A percentile compares a stretch with the other conserved stretches of the same genome.
Evolutionary conservation across 768 basidiomycete genomes (phyloP).

Genomic region (Tylopilus balloui): DNA sequence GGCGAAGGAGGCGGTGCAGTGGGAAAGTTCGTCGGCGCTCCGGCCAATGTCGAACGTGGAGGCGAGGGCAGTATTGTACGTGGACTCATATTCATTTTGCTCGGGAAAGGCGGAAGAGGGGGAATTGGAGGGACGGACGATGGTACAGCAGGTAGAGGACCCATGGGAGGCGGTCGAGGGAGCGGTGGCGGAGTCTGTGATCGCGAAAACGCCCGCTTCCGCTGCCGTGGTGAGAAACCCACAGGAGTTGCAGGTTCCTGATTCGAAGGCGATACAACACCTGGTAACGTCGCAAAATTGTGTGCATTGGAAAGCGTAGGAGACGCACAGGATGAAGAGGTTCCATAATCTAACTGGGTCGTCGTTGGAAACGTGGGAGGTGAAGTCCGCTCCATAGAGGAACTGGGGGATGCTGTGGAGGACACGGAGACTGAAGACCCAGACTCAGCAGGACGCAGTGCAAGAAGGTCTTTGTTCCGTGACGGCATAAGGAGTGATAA

Average conservation of each 20-base stretch:
- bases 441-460: conserved; percentile 20
- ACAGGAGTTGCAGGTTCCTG: conserved; percentile 19
- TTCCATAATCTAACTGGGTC: not conserved
- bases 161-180: conserved; percentile 26
- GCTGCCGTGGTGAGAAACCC: conserved; percentile 16
- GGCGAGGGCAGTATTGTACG: conserved; percentile 4
- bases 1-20: conserved; percentile 24
- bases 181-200: conserved; percentile 24
- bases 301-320: conserved; percentile 7
- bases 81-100: conserved; percentile 7
- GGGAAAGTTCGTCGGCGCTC: conserved; percentile 2
- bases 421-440: conserved; percentile 5
- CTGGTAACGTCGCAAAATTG: conserved; percentile 1
- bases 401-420: conserved; percentile 15
- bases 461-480: not conserved
- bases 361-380: conserved; percentile 1
- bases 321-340: not conserved
- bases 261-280: conserved; percentile 1
- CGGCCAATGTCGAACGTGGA: conserved; percentile 7
- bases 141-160: conserved; percentile 30
- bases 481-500: conserved; percentile 17
- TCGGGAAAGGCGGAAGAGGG: conserved; percentile 23
- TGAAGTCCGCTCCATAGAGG: conserved; percentile 1
- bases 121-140: conserved; percentile 23
- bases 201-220: conserved; percentile 24